These are phyloP conservation scores for Phyllosticta capitalensis DNA, from an alignment of 2,329 filamentous ascomycete species.

Conservation along the genomic window DNA sequence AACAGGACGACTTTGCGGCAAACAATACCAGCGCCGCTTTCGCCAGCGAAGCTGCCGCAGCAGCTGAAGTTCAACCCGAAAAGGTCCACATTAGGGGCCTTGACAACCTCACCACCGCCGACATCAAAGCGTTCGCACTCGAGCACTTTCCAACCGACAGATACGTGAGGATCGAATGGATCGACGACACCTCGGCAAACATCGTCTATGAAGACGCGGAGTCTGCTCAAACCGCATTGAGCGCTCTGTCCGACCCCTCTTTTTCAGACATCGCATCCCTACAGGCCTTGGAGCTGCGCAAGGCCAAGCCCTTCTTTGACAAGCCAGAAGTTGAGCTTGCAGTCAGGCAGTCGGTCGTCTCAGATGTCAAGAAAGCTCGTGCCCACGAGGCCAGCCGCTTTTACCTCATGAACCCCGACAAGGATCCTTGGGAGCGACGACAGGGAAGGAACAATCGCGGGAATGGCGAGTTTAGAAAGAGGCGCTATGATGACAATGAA, in stretches of 20 bases:
- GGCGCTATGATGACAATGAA: slow-evolving; percentile 36
- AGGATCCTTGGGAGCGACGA: slow-evolving; percentile 63
- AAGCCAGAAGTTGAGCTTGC: slow-evolving; percentile 61
- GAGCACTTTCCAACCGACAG: slow-evolving; percentile 52
- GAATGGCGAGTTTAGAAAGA: slow-evolving; percentile 30
- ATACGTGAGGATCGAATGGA: slow-evolving; percentile 72
- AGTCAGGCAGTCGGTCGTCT: slow-evolving; percentile 62
- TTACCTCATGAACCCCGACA: slow-evolving; percentile 84
- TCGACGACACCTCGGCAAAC: slow-evolving; percentile 87
- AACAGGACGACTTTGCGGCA: background rate
- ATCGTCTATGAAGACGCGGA: slow-evolving; percentile 58
- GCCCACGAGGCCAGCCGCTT: slow-evolving; percentile 78
- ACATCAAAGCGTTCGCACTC: slow-evolving; percentile 66
- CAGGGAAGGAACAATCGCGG: slow-evolving; percentile 20
- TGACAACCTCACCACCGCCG: slow-evolving; percentile 67
- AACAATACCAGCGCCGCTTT: background rate
- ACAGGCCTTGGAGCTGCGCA: slow-evolving; percentile 52
- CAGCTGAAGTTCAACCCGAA: slow-evolving; percentile 33
- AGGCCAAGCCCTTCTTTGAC: slow-evolving; percentile 58
- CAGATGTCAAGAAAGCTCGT: slow-evolving; percentile 70
- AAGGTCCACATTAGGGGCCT: slow-evolving; percentile 82
- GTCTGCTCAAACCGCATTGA: slow-evolving; percentile 45
- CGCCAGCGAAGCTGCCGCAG: background rate
- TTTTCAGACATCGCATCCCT: slow-evolving; percentile 27
- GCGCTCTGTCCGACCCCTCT: slow-evolving; percentile 44